Evolutionary conservation across 2,329 filamentous ascomycete species (phyloP).

Genomic region (Pseudogymnoascus sp.): DNA sequence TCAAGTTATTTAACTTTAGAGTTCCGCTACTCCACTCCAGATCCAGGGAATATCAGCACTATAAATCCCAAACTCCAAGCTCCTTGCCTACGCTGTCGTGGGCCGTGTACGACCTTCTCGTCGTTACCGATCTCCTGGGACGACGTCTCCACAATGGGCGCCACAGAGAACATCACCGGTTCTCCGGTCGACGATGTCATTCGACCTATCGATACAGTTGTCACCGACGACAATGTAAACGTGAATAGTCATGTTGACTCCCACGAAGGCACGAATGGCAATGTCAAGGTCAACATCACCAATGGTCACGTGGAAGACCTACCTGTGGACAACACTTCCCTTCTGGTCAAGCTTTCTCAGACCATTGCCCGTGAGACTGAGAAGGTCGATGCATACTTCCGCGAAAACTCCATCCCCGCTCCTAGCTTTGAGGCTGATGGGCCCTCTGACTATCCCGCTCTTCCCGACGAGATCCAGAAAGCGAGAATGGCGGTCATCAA

Average conservation of each 20-base stretch:
- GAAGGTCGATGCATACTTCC: conserved; percentile 43
- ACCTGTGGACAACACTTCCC: conserved; percentile 24
- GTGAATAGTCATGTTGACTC: neutral
- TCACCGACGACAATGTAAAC: neutral
- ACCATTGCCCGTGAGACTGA: conserved; percentile 44
- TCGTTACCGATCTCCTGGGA: conserved; percentile 6
- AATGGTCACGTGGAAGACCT: neutral
- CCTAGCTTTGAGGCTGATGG: conserved; percentile 42
- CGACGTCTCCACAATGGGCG: conserved; percentile 6
- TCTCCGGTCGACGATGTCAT: neutral
- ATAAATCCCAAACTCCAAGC: neutral
- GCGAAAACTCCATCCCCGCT: conserved; percentile 34
- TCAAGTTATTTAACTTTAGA: neutral
- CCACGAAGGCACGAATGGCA: neutral
- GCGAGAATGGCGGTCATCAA: conserved; percentile 42
- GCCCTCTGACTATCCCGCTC: conserved; percentile 40
- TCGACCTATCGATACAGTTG: neutral
- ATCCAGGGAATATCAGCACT: neutral
- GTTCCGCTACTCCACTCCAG: neutral
- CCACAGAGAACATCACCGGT: neutral
- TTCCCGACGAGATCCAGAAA: conserved; percentile 40
- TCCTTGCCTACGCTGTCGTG: neutral
- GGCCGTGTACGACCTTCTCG: neutral
- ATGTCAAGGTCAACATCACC: neutral
- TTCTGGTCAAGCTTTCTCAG: conserved; percentile 40